Conservation (phyloP, 1,139 yeast species). For the Taphrina wiesneri region DNA sequence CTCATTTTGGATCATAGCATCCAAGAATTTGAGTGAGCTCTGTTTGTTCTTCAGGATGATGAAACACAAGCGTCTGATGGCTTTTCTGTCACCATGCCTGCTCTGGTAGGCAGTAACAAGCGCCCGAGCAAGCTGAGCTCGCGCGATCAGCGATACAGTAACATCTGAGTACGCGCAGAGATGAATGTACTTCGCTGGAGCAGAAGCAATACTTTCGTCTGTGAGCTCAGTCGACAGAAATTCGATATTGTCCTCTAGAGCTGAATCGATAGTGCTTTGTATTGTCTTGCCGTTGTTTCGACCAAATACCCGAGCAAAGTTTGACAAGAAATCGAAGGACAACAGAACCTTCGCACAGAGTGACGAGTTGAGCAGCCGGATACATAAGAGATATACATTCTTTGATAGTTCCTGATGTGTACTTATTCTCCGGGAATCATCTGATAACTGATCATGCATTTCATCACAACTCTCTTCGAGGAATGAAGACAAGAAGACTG, state of each 20-base stretch:
- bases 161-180: background rate
- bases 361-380: background rate
- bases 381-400: background rate
- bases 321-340: background rate
- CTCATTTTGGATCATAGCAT: background rate
- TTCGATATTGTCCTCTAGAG: background rate
- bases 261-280: background rate
- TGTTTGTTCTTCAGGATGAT: background rate
- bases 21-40: background rate
- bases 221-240: background rate
- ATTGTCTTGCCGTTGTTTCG: background rate
- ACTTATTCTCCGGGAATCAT: background rate
- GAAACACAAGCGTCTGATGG: background rate
- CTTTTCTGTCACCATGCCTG: background rate
- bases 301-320: background rate
- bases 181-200: background rate
- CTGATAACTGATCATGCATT: background rate
- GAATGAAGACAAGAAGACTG: slow-evolving; percentile 1
- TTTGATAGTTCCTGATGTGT: background rate
- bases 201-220: background rate
- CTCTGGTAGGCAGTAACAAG: background rate
- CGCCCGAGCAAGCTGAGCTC: background rate
- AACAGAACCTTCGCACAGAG: background rate
- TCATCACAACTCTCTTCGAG: slow-evolving; percentile 1
- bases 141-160: background rate